These are phyloP conservation scores for Leucocoprinus birnbaumii DNA, from an alignment of 768 basidiomycete species.

Conservation along the genomic window DNA sequence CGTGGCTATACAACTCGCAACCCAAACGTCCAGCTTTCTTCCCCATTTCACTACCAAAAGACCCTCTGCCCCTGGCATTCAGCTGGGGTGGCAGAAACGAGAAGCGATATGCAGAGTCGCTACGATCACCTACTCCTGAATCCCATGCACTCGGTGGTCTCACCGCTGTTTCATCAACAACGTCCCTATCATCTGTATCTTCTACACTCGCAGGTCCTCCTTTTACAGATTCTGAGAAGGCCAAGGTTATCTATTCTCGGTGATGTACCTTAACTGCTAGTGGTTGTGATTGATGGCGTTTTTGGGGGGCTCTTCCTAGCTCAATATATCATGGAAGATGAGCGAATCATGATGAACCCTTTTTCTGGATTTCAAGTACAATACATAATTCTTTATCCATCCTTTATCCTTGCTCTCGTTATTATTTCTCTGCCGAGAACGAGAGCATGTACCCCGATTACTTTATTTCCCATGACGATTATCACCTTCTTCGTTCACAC, in stretches of 20 bases:
- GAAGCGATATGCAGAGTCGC: slow-evolving; percentile 18
- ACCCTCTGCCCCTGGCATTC: slow-evolving; percentile 14
- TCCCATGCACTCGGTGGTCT: slow-evolving; percentile 17
- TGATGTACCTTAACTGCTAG: not conserved
- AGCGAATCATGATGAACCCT: not conserved
- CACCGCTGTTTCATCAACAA: slow-evolving; percentile 28
- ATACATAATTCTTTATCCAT: not conserved
- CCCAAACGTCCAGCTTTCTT: slow-evolving; percentile 27
- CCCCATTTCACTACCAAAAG: slow-evolving; percentile 12
- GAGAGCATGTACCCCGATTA: not conserved
- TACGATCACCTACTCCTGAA: slow-evolving; percentile 17
- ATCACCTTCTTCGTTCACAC: not conserved
- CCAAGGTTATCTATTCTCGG: slow-evolving; percentile 12
- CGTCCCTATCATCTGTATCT: slow-evolving; percentile 26
- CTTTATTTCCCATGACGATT: not conserved
- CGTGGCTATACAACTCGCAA: slow-evolving; percentile 85
- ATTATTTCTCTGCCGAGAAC: not conserved
- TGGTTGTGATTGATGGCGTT: not conserved
- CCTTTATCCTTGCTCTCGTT: not conserved
- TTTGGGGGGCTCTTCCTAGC: not conserved
- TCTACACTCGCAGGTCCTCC: slow-evolving; percentile 21
- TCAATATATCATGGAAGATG: not conserved
- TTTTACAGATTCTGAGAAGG: slow-evolving; percentile 21
- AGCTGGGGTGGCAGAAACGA: slow-evolving; percentile 20
- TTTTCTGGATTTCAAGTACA: not conserved